These are phyloP conservation scores for Scalesia atractyloides DNA, from an alignment of 129 eudicot species.

Conservation along the genomic window DNA sequence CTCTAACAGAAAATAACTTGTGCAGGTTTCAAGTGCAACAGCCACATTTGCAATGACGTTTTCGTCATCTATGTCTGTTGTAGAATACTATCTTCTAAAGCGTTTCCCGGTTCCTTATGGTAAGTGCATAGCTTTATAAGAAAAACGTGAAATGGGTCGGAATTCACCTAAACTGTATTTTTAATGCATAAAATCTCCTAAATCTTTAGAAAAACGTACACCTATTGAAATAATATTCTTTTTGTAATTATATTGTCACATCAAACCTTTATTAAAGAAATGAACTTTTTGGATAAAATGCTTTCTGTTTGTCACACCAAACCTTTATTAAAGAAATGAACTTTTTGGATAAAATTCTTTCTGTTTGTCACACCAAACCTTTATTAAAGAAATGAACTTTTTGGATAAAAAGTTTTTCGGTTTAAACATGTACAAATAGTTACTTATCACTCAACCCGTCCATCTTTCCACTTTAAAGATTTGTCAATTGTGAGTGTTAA, in stretches of 20 bases:
- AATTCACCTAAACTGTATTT: neutral
- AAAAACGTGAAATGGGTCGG: conserved; percentile 1
- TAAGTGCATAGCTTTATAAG: conserved; percentile 30
- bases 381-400: neutral
- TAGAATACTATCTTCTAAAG: conserved; percentile 88
- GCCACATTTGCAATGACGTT: conserved; percentile 99
- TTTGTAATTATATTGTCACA: neutral
- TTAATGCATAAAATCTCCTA: neutral
- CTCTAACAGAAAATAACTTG: neutral
- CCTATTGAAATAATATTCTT: neutral
- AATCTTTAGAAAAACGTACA: neutral
- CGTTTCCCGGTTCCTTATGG: conserved; percentile 96
- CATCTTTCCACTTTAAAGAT: neutral
- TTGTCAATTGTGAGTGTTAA: neutral
- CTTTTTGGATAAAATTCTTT: neutral
- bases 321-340: neutral
- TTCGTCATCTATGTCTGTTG: conserved; percentile 96
- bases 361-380: neutral
- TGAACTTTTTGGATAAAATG: neutral
- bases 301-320: neutral
- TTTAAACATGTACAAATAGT: neutral
- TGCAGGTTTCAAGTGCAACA: conserved; percentile 97
- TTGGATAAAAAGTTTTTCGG: neutral
- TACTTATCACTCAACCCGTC: neutral
- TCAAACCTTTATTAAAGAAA: neutral